phyloP scores from a whole-genome alignment of 179 eudicot genomes.

The Spinacia oleracea region DNA sequence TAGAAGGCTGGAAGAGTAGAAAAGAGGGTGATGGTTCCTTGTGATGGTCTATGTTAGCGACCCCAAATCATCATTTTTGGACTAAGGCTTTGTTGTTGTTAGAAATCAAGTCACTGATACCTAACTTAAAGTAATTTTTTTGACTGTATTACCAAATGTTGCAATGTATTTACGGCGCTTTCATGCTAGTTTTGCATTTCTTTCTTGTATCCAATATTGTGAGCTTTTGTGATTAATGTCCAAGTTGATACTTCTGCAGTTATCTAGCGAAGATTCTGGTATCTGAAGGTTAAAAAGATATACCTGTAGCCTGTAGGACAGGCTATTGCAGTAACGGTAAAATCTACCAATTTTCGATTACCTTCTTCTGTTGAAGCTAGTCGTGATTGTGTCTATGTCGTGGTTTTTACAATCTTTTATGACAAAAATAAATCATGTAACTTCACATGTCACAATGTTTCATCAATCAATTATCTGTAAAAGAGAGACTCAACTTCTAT shows the following conservation, averaged over 20 bases:
- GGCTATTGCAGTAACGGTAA: conserved; percentile 88
- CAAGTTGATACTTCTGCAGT: conserved; percentile 45
- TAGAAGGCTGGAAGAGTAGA: too few relatives aligned
- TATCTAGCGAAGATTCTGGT: conserved; percentile 82
- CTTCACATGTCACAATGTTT: neutral
- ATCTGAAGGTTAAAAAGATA: conserved; percentile 89
- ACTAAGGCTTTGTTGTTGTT: too few relatives aligned
- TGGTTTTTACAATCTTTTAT: neutral
- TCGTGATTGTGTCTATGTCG: neutral
- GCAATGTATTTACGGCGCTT: neutral
- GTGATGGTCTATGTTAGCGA: too few relatives aligned
- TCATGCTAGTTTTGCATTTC: neutral
- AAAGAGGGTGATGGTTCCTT: too few relatives aligned
- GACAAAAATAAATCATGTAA: neutral
- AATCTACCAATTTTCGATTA: neutral
- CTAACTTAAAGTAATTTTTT: too few relatives aligned
- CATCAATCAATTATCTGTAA: neutral
- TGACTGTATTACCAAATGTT: neutral
- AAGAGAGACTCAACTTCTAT: too few relatives aligned
- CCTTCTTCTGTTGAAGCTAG: neutral
- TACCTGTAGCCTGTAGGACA: conserved; percentile 94
- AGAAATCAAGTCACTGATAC: too few relatives aligned
- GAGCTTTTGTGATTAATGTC: neutral
- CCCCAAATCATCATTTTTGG: too few relatives aligned
- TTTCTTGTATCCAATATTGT: neutral